Percentiles rank a stretch among this genome's conserved stretches.
Conservation (phyloP, 1,284 basidiomycete genomes). For the Cryptococcus sp. region DNA sequence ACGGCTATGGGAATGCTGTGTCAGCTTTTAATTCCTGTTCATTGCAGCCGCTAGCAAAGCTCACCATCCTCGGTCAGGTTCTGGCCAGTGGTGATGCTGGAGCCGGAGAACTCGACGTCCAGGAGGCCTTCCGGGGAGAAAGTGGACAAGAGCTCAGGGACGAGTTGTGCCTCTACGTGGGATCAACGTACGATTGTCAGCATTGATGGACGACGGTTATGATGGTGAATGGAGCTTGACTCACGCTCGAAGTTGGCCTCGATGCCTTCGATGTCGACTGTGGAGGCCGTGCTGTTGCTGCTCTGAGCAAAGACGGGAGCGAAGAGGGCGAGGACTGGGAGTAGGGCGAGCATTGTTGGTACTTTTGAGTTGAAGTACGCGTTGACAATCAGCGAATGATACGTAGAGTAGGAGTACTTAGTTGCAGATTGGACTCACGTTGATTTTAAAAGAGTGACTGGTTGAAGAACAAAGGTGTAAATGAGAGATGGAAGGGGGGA, state of each 20-base stretch:
- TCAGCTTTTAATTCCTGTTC: conserved; percentile 1
- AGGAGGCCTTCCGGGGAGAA: conserved; percentile 64
- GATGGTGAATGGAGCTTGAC: conserved; percentile 9
- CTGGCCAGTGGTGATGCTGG: conserved; percentile 62
- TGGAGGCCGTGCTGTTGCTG: conserved; percentile 20
- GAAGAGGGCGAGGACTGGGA: conserved; percentile 24
- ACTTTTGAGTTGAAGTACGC: neutral
- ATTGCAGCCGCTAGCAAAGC: conserved; percentile 7
- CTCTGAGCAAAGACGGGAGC: conserved; percentile 24
- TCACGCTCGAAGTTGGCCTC: conserved; percentile 46
- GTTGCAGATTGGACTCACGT: too few species aligned
- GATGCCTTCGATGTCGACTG: conserved; percentile 34
- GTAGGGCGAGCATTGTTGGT: conserved; percentile 21
- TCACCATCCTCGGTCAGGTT: conserved; percentile 58
- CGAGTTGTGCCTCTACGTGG: conserved; percentile 56
- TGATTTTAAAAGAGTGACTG: too few species aligned
- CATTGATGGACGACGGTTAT: neutral
- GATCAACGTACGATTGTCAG: neutral
- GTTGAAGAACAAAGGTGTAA: neutral
- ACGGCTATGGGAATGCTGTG: conserved; percentile 19
- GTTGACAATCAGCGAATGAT: neutral
- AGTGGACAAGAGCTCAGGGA: conserved; percentile 61
- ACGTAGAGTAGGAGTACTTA: too few species aligned
- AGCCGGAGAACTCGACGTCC: conserved; percentile 57
- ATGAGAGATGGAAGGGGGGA: neutral